phyloP scores from a whole-genome alignment of 345 rosid genomes.

The Geranium rotundifolium region DNA sequence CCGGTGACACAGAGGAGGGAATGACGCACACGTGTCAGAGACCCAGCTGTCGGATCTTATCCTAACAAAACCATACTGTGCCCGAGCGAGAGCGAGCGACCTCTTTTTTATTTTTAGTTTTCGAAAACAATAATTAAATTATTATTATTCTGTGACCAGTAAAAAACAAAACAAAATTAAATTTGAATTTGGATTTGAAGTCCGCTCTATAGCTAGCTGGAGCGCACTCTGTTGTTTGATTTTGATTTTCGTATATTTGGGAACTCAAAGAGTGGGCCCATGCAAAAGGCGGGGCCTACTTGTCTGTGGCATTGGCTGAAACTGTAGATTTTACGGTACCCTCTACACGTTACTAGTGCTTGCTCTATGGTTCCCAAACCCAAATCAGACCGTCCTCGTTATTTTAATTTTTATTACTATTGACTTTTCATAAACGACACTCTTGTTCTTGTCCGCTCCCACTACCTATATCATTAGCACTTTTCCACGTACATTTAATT shows the following conservation, averaged over 20 bases:
- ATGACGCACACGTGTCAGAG: conserved; percentile 23
- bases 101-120: background rate
- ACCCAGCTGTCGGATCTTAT: conserved; percentile 36
- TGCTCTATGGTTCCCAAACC: background rate
- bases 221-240: conserved; percentile 12
- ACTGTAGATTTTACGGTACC: too few relatives aligned
- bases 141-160: too few relatives aligned
- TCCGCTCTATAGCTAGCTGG: conserved; percentile 28
- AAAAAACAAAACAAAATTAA: conserved; percentile 1
- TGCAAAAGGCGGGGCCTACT: background rate
- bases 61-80: conserved; percentile 14
- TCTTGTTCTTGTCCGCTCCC: background rate
- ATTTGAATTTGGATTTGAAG: conserved; percentile 25
- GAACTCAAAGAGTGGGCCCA: background rate
- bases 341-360: background rate
- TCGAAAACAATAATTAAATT: background rate
- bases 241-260: background rate
- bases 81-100: background rate
- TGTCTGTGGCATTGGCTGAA: too few relatives aligned
- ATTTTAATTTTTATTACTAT: background rate
- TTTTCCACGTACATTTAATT: too few relatives aligned
- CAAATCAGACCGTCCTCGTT: background rate
- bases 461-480: background rate
- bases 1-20: too few relatives aligned
- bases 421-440: background rate